A percentile compares a stretch with the other conserved stretches of the same genome.
These are phyloP conservation scores for Eucalyptus tenuipes DNA, from an alignment of 345 rosid species.

Conservation along the genomic window DNA sequence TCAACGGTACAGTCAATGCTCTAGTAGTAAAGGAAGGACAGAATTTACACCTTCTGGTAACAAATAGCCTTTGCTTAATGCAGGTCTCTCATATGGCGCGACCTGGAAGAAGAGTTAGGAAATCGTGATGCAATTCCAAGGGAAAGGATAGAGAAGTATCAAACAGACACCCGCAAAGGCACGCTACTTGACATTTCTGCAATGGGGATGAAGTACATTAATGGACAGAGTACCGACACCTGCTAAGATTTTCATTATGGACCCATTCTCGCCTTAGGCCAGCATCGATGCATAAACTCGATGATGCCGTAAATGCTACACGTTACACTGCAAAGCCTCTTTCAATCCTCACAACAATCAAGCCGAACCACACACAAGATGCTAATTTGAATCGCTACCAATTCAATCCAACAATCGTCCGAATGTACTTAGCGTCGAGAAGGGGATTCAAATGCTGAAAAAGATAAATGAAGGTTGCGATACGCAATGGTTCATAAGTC, in stretches of 20 bases:
- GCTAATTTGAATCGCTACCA: neutral
- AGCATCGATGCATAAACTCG: neutral
- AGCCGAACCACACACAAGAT: neutral
- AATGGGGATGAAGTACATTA: neutral
- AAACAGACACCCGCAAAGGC: neutral
- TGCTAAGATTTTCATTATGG: neutral
- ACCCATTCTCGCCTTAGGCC: neutral
- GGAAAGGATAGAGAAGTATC: neutral
- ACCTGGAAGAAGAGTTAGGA: slow-evolving; percentile 19
- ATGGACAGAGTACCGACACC: neutral
- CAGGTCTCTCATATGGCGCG: slow-evolving; percentile 91
- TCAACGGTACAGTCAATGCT: neutral
- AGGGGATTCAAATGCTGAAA: neutral
- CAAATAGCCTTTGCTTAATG: slow-evolving; percentile 82
- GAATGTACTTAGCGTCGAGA: neutral
- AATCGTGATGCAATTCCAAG: neutral
- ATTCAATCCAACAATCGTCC: neutral
- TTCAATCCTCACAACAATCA: neutral
- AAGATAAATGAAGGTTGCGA: neutral
- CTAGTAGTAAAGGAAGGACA: neutral
- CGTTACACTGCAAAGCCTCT: neutral
- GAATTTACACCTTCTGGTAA: slow-evolving; percentile 59
- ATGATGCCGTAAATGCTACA: neutral
- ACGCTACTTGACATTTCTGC: neutral
- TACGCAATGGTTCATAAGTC: neutral